Evolutionary conservation across 495 filamentous ascomycete species (phyloP).

Genomic region (Margaritispora aquatica): DNA sequence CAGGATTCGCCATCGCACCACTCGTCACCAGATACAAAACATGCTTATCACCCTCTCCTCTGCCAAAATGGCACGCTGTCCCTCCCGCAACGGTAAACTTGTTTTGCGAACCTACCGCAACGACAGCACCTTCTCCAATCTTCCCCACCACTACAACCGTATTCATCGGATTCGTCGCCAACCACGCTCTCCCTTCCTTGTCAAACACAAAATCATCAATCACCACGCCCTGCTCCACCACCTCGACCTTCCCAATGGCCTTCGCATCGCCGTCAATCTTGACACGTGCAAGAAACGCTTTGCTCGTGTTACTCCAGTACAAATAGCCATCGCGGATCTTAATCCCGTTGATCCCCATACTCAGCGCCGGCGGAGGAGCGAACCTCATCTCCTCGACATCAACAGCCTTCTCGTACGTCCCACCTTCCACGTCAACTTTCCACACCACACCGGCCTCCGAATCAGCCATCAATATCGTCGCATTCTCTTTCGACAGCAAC

Average conservation of each 20-base stretch:
- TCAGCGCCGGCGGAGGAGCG: background rate
- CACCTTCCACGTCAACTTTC: constrained; percentile 24
- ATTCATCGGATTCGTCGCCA: constrained; percentile 24
- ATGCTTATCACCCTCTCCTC: constrained; percentile 14
- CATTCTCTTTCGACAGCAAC: constrained; percentile 11
- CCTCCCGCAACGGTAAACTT: constrained; percentile 25
- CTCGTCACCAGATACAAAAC: constrained; percentile 24
- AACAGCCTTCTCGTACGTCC: constrained; percentile 22
- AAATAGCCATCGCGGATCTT: constrained; percentile 25
- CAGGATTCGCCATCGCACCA: constrained; percentile 20
- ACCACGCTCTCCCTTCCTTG: constrained; percentile 23
- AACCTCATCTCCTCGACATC: constrained; percentile 14
- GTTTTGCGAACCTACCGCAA: constrained; percentile 19
- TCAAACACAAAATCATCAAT: constrained; percentile 29
- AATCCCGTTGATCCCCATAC: constrained; percentile 31
- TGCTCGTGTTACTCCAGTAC: constrained; percentile 32
- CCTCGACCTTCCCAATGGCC: constrained; percentile 1
- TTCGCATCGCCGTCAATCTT: constrained; percentile 25
- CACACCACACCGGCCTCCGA: constrained; percentile 32
- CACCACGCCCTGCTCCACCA: constrained; percentile 1
- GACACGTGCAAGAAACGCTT: constrained; percentile 25
- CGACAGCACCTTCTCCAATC: constrained; percentile 5
- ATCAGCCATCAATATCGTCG: constrained; percentile 29
- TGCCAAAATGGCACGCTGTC: constrained; percentile 25
- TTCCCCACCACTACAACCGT: constrained; percentile 16